These are phyloP conservation scores for Hymenoscyphus fraxineus DNA, from an alignment of 2,329 filamentous ascomycete species.

Conservation along the genomic window DNA sequence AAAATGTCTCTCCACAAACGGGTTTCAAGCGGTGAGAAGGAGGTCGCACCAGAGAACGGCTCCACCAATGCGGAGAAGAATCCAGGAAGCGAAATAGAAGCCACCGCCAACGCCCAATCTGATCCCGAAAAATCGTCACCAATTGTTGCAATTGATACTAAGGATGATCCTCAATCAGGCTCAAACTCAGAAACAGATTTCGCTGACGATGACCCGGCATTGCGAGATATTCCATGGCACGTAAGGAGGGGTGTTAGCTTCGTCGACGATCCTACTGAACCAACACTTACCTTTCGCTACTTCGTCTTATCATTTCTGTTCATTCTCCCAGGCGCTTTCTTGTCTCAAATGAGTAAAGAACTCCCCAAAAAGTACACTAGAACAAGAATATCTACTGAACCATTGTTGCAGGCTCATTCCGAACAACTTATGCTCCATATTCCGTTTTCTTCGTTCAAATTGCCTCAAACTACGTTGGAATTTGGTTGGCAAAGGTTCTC, in stretches of 20 bases:
- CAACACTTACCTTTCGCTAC: constrained; percentile 58
- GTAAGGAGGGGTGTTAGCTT: constrained; percentile 55
- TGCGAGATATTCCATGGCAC: constrained; percentile 50
- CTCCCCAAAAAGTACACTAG: not conserved
- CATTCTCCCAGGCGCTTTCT: constrained; percentile 53
- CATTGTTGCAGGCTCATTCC: constrained; percentile 35
- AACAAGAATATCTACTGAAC: not conserved
- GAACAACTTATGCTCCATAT: constrained; percentile 51
- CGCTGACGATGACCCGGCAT: constrained; percentile 45
- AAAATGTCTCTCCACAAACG: not conserved
- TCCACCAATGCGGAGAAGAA: not conserved
- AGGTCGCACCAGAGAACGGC: not conserved
- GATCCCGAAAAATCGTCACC: not conserved
- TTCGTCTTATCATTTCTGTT: constrained; percentile 53
- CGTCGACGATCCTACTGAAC: constrained; percentile 51
- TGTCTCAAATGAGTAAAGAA: constrained; percentile 50
- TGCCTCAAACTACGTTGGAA: constrained; percentile 45
- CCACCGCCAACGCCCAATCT: not conserved
- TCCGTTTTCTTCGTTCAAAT: constrained; percentile 59
- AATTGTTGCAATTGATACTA: not conserved
- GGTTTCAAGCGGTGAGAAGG: not conserved
- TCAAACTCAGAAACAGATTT: constrained; percentile 14
- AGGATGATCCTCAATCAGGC: not conserved
- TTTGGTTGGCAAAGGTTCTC: constrained; percentile 41
- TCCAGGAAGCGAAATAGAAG: not conserved